Evolutionary conservation across 2,329 filamentous ascomycete species (phyloP), one percentile per base, ranked within the genome.

Genomic region (Plectosphaerella plurivora): DNA sequence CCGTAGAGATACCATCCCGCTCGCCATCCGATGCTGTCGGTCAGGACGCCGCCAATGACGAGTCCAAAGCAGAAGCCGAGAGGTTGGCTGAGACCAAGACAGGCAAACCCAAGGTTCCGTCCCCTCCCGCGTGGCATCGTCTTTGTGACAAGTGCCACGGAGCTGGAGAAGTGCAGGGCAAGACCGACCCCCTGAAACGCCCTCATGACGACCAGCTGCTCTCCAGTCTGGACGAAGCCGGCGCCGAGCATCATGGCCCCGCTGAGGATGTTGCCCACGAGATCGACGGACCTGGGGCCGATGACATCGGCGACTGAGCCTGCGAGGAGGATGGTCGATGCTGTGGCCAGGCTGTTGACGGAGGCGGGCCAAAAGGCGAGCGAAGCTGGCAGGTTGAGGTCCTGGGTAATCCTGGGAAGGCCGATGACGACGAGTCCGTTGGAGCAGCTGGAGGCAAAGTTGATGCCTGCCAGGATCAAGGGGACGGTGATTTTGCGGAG

Each of bases 1-100:
- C 65, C 68, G 20, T 63, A 64, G 11, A 74, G 51, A 51, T 75
- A 79, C 58, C 73, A 81, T 4, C 70, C 73, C 2, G 67, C 65
- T 4, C 76, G 65, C 78, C 78, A 81, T 1, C 75, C 76, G 4
- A 72, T 59, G 0, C 67, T 70, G 44, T 78, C 72, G 6, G 74
- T 65, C 12, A 81, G 62, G 1, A 80, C 61, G 12, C 78, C 78
- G 10, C 73, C 76, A 1, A 79, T 55, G 1, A 81, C 72, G 0
- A 82, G 61, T 0, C 78, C 78, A 9, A 78, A 58, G 0, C 74
- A 76, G 56, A 78, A 81, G 0, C 78, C 78, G 0, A 81, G 60
- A 0, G 75, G 72, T 51, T 75, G 71, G 41, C 70, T 72, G 20
- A 77, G 59, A 0, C 78, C 75, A 6, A 78, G 53, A 51, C 69